phyloP scores from a whole-genome alignment of 805 yeast genomes.

The Yueomyces sp. region DNA sequence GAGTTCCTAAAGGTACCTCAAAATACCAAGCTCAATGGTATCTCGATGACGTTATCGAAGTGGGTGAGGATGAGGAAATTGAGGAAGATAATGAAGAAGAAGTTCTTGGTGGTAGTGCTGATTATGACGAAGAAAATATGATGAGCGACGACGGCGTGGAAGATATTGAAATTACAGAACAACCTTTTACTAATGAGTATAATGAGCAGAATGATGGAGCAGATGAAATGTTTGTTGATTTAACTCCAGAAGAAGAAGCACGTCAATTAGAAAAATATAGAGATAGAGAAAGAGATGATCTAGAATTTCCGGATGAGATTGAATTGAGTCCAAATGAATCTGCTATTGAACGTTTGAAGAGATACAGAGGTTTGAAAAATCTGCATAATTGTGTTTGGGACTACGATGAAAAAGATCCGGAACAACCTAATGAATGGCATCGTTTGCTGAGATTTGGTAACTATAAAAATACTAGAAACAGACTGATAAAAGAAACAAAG shows the following conservation, averaged over 20 bases:
- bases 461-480: conserved; percentile 63
- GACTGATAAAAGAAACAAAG: conserved; percentile 44
- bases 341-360: conserved; percentile 58
- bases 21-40: conserved; percentile 75
- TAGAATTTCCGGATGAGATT: conserved; percentile 91
- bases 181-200: conserved; percentile 20
- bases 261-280: conserved; percentile 62
- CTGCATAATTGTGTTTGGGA: conserved; percentile 79
- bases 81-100: conserved; percentile 18
- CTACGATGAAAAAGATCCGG: conserved; percentile 64
- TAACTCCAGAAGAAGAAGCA: conserved; percentile 72
- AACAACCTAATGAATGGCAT: conserved; percentile 67
- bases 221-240: conserved; percentile 49
- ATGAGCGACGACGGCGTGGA: conserved; percentile 9
- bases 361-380: conserved; percentile 81
- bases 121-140: conserved; percentile 22
- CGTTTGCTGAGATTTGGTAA: conserved; percentile 62
- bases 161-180: conserved; percentile 10
- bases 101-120: conserved; percentile 9
- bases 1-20: conserved; percentile 63
- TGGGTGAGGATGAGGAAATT: conserved; percentile 18
- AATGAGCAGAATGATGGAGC: conserved; percentile 26
- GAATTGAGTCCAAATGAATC: conserved; percentile 68
- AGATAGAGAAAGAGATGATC: conserved; percentile 62
- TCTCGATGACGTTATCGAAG: conserved; percentile 39